Percentiles rank a stretch among this genome's conserved stretches.
These are phyloP conservation scores for Beta lomatogona DNA, from an alignment of 179 eudicot species.

Conservation along the genomic window DNA sequence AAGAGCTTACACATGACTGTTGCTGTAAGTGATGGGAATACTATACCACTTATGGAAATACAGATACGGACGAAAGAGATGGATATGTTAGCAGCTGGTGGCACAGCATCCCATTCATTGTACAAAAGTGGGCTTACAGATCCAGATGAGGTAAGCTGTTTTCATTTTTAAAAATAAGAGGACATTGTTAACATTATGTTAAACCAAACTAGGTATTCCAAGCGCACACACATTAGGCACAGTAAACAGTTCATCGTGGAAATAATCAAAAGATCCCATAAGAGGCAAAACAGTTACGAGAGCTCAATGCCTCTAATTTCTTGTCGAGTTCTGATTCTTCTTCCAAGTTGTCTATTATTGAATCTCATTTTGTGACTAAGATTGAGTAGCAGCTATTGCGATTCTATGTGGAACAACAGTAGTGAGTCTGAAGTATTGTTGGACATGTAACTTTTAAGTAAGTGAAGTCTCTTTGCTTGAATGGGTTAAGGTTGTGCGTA, in stretches of 20 bases:
- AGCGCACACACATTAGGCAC: neutral
- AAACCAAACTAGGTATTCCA: slow-evolving; percentile 3
- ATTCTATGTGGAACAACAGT: neutral
- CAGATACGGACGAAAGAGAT: slow-evolving; percentile 85
- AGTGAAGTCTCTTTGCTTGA: neutral
- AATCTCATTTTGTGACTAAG: neutral
- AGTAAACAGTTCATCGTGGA: neutral
- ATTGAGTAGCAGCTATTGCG: neutral
- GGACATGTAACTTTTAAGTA: neutral
- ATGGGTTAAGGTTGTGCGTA: neutral
- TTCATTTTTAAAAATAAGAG: neutral
- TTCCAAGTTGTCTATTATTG: neutral
- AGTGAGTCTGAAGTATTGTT: neutral
- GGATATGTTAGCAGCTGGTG: slow-evolving; percentile 79
- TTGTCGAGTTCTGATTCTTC: neutral
- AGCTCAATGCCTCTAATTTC: neutral
- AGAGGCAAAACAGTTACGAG: neutral
- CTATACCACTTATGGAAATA: slow-evolving; percentile 80
- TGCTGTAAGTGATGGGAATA: slow-evolving; percentile 63
- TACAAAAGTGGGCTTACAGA: slow-evolving; percentile 95
- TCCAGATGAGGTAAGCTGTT: slow-evolving; percentile 77
- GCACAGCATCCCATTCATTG: slow-evolving; percentile 85
- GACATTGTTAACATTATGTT: neutral
- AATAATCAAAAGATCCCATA: neutral
- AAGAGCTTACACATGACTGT: slow-evolving; percentile 93